Conservation (phyloP, 768 basidiomycete genomes). For the Pleurotus salmoneostramineus region DNA sequence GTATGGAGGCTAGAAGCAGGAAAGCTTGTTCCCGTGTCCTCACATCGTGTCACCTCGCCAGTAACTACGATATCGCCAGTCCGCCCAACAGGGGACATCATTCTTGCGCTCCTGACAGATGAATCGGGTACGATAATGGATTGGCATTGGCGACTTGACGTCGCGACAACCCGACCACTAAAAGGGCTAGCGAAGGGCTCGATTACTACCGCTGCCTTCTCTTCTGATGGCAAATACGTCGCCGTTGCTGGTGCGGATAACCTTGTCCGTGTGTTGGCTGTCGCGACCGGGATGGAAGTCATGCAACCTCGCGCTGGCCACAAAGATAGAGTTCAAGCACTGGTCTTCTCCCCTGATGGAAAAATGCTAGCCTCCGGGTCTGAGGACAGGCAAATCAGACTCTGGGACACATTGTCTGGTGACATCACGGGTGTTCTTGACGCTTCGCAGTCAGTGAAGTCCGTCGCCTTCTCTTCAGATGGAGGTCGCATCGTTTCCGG, state of each 20-base stretch:
- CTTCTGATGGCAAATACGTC: neutral
- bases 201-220: neutral
- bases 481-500: neutral
- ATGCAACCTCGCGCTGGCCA: neutral
- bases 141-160: neutral
- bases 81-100: neutral
- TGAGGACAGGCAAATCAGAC: neutral
- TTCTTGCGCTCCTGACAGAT: neutral
- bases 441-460: neutral
- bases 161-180: neutral
- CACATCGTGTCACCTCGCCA: neutral
- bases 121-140: neutral
- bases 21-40: neutral
- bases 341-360: constrained; percentile 2
- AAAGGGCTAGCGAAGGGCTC: neutral
- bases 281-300: neutral
- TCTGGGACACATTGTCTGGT: constrained; percentile 4
- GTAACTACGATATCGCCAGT: neutral
- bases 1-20: neutral
- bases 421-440: neutral
- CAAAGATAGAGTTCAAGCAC: neutral
- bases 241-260: neutral
- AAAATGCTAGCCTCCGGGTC: neutral
- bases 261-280: neutral
- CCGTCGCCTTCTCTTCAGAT: neutral